phyloP scores from a whole-genome alignment of 768 basidiomycete genomes.

The Psilocybe subaeruginosa region DNA sequence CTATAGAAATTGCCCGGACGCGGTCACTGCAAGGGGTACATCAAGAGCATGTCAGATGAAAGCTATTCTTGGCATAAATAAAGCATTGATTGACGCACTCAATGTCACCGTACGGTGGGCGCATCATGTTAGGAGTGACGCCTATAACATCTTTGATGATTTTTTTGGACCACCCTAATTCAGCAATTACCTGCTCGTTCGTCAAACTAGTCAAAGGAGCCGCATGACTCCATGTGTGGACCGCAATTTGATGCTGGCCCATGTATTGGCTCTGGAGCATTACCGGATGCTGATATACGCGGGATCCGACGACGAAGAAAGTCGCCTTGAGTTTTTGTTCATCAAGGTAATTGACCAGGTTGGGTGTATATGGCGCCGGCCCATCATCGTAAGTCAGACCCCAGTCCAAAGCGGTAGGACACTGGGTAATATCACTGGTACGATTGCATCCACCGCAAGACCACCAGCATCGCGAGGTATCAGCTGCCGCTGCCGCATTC shows the following conservation, averaged over 20 bases:
- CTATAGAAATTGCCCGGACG: constrained; percentile 79
- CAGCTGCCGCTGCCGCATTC: constrained; percentile 57
- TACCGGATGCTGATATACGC: constrained; percentile 68
- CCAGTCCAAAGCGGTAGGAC: constrained; percentile 66
- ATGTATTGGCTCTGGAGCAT: constrained; percentile 79
- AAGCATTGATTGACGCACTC: constrained; percentile 45
- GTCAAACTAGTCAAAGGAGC: constrained; percentile 65
- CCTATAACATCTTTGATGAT: constrained; percentile 82
- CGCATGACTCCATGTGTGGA: constrained; percentile 73
- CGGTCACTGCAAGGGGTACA: constrained; percentile 61
- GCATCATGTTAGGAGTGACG: constrained; percentile 77
- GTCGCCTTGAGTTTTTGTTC: constrained; percentile 71
- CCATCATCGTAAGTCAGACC: constrained; percentile 76
- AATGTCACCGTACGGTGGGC: constrained; percentile 83
- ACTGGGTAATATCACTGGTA: constrained; percentile 68
- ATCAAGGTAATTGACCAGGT: constrained; percentile 73
- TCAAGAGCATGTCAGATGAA: neutral
- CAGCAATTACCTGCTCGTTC: constrained; percentile 84
- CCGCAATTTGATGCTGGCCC: constrained; percentile 76
- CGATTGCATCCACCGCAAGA: constrained; percentile 75
- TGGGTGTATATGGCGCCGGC: constrained; percentile 76
- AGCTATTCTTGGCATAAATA: neutral
- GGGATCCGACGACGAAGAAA: constrained; percentile 88
- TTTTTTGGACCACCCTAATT: constrained; percentile 87
- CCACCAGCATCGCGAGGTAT: constrained; percentile 75